phyloP scores from a whole-genome alignment of 1,284 basidiomycete genomes.

The Leccinum cinnamomeum region DNA sequence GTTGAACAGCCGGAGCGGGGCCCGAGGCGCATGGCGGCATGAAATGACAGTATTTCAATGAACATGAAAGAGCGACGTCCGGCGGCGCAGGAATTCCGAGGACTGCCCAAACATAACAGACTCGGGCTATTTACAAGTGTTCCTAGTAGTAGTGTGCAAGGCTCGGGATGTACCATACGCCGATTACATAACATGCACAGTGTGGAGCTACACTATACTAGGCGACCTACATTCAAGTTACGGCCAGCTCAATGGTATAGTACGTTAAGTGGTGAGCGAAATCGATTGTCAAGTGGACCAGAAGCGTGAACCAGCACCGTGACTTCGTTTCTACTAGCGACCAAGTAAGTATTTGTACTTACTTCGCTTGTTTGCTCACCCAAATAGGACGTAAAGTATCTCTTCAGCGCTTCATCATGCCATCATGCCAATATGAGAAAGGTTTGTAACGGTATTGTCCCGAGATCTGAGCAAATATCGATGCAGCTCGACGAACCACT shows the following conservation, averaged over 20 bases:
- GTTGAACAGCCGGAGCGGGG: conserved; percentile 32
- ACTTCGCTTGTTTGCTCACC: background rate
- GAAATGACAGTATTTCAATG: conserved; percentile 21
- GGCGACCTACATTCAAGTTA: background rate
- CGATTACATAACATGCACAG: conserved; percentile 15
- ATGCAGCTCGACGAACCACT: background rate
- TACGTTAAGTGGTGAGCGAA: background rate
- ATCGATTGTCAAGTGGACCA: background rate
- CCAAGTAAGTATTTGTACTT: background rate
- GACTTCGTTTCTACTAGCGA: background rate
- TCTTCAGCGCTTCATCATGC: background rate
- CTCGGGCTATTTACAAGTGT: conserved; percentile 6
- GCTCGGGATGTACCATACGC: background rate
- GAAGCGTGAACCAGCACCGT: background rate
- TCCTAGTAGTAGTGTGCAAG: background rate
- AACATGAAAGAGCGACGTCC: conserved; percentile 9
- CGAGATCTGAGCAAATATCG: background rate
- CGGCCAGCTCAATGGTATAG: background rate
- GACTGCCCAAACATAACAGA: conserved; percentile 5
- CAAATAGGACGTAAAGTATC: conserved; percentile 2
- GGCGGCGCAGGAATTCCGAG: conserved; percentile 17
- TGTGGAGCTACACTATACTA: background rate
- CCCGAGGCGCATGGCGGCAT: conserved; percentile 27
- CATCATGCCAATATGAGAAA: background rate
- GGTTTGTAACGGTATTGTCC: background rate